Conservation (phyloP, 176 grass and related monocot species). For the Leersia perrieri region DNA sequence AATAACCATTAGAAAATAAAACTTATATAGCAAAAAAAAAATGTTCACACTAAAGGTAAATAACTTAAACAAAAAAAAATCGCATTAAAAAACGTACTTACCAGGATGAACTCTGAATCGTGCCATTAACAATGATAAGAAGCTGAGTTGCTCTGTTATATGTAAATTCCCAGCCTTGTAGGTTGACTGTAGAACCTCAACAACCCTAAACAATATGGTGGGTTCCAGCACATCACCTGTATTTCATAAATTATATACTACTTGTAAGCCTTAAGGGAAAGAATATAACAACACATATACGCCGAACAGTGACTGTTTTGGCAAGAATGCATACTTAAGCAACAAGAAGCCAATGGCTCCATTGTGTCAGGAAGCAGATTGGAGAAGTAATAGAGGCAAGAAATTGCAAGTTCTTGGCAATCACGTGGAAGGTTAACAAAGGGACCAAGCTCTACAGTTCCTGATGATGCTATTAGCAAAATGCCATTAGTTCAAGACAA, state of each 20-base stretch:
- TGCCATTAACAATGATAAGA: slow-evolving; percentile 73
- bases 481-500: slow-evolving; percentile 17
- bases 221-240: slow-evolving; percentile 71
- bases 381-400: slow-evolving; percentile 90
- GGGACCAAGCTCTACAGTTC: slow-evolving; percentile 51
- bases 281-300: background rate
- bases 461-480: slow-evolving; percentile 49
- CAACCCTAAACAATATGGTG: slow-evolving; percentile 51
- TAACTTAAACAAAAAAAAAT: background rate
- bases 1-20: background rate
- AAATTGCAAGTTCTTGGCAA: slow-evolving; percentile 78
- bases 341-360: slow-evolving; percentile 60
- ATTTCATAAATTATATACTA: slow-evolving; percentile 39
- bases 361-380: slow-evolving; percentile 60
- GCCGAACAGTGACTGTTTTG: background rate
- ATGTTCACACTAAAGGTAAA: slow-evolving; percentile 5
- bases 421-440: slow-evolving; percentile 57
- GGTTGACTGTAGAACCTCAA: slow-evolving; percentile 68
- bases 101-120: slow-evolving; percentile 66
- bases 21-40: background rate
- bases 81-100: slow-evolving; percentile 41
- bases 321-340: slow-evolving; percentile 71
- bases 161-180: slow-evolving; percentile 62
- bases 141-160: slow-evolving; percentile 73
- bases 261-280: background rate